A percentile compares a stretch with the other conserved stretches of the same genome.
These are phyloP conservation scores for Alternaria arborescens DNA, from an alignment of 2,329 filamentous ascomycete species.

Conservation along the genomic window DNA sequence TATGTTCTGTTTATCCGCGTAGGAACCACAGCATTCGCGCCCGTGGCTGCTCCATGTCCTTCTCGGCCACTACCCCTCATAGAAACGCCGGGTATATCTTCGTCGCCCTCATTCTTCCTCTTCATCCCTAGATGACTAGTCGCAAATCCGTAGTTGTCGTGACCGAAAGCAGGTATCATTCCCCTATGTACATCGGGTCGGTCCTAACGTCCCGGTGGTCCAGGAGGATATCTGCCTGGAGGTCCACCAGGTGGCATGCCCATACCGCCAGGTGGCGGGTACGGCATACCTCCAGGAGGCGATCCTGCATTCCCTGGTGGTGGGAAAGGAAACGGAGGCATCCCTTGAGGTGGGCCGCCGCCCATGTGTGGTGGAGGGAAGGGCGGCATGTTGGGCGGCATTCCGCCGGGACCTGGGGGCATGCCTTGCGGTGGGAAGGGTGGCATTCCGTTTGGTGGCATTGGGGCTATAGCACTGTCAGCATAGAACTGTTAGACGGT, in stretches of 20 bases:
- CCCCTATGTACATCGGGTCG: conserved; percentile 18
- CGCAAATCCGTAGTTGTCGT: conserved; percentile 10
- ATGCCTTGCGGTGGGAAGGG: conserved; percentile 45
- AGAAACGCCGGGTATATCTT: conserved; percentile 26
- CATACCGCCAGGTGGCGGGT: conserved; percentile 13
- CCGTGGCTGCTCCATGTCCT: conserved; percentile 26
- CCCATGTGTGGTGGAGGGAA: conserved; percentile 51
- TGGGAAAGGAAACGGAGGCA: conserved; percentile 44
- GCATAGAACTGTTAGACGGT: not conserved
- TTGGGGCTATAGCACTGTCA: conserved; percentile 27
- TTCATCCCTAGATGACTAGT: conserved; percentile 10
- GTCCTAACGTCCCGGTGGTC: conserved; percentile 38
- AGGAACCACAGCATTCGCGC: conserved; percentile 29
- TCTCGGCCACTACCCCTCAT: conserved; percentile 18
- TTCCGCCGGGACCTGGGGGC: conserved; percentile 43
- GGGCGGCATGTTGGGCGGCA: conserved; percentile 47
- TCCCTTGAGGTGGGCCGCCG: conserved; percentile 33
- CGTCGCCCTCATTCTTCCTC: conserved; percentile 19
- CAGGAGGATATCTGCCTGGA: conserved; percentile 37
- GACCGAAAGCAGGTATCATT: conserved; percentile 9
- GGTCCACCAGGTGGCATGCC: conserved; percentile 36
- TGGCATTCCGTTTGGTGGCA: conserved; percentile 43
- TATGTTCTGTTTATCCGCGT: conserved; percentile 17
- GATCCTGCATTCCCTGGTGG: conserved; percentile 38
- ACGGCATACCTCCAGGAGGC: conserved; percentile 46